These are phyloP conservation scores for Ophiostoma sp. DNA, from an alignment of 2,329 filamentous ascomycete genomes.

Conservation along the genomic window DNA sequence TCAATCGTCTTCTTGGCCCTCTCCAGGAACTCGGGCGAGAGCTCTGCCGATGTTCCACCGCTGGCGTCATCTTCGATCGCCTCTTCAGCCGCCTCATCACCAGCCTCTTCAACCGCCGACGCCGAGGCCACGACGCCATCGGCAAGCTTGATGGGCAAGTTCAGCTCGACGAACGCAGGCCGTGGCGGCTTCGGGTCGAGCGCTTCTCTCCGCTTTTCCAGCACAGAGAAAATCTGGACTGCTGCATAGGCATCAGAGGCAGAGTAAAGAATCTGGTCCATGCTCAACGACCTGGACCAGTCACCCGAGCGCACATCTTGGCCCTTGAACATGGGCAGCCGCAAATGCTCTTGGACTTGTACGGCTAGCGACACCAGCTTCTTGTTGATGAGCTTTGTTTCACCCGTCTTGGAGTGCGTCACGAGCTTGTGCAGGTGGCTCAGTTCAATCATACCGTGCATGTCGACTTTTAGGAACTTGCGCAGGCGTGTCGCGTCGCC, in stretches of 20 bases:
- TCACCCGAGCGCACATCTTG: constrained; percentile 67
- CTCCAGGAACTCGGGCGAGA: constrained; percentile 29
- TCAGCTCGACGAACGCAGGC: constrained; percentile 67
- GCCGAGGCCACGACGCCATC: constrained; percentile 41
- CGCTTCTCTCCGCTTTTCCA: constrained; percentile 67
- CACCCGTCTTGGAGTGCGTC: constrained; percentile 58
- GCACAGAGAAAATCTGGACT: constrained; percentile 67
- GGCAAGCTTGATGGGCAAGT: constrained; percentile 61
- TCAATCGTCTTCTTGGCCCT: constrained; percentile 32
- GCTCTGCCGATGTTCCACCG: background rate
- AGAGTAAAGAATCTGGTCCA: constrained; percentile 70
- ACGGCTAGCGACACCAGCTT: constrained; percentile 63
- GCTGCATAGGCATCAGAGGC: constrained; percentile 83
- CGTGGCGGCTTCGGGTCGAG: constrained; percentile 70
- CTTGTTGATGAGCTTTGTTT: constrained; percentile 63
- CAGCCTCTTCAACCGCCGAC: constrained; percentile 35
- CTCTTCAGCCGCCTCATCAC: constrained; percentile 34
- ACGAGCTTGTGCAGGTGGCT: constrained; percentile 80
- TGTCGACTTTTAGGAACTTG: constrained; percentile 64
- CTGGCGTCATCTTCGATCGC: background rate
- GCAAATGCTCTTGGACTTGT: constrained; percentile 70
- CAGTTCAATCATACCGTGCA: constrained; percentile 72
- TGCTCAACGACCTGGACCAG: constrained; percentile 66
- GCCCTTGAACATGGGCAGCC: constrained; percentile 75
- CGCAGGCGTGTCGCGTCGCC: constrained; percentile 69